A percentile compares a stretch with the other conserved stretches of the same genome.
These are phyloP conservation scores for Sanghuangporus weigelae DNA, from an alignment of 1,284 basidiomycete species.

Conservation along the genomic window DNA sequence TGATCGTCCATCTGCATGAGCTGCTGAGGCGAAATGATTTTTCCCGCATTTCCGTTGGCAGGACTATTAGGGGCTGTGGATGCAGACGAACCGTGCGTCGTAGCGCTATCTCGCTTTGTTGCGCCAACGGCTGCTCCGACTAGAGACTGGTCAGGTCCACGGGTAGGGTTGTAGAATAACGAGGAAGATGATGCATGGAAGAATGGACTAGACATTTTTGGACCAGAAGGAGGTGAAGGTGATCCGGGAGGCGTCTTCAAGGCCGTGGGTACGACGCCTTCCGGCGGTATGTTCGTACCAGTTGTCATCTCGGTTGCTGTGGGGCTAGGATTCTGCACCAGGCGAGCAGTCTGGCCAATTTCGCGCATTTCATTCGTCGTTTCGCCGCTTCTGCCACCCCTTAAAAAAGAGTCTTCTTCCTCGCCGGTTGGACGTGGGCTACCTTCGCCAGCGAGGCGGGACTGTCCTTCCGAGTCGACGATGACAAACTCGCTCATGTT, in stretches of 20 bases:
- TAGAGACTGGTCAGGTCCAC: conserved; percentile 15
- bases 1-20: conserved; percentile 16
- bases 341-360: conserved; percentile 8
- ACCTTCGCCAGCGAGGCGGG: conserved; percentile 17
- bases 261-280: conserved; percentile 16
- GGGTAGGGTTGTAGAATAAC: conserved; percentile 18
- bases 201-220: conserved; percentile 12
- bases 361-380: conserved; percentile 11
- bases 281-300: conserved; percentile 6
- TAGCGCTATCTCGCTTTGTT: conserved; percentile 16
- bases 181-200: conserved; percentile 18
- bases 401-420: conserved; percentile 17
- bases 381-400: conserved; percentile 5
- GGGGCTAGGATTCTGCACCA: conserved; percentile 7
- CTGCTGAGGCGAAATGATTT: conserved; percentile 13
- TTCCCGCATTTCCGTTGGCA: conserved; percentile 2
- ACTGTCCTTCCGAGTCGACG: conserved; percentile 14
- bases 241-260: conserved; percentile 9
- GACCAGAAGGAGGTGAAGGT: conserved; percentile 10
- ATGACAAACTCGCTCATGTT: conserved; percentile 19
- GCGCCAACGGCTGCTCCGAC: conserved; percentile 3
- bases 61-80: conserved; percentile 5
- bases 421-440: conserved; percentile 16
- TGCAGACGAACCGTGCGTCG: conserved; percentile 10
- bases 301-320: conserved; percentile 7